phyloP scores from a whole-genome alignment of 2,329 filamentous ascomycete species.

The Diaporthe humulicola region DNA sequence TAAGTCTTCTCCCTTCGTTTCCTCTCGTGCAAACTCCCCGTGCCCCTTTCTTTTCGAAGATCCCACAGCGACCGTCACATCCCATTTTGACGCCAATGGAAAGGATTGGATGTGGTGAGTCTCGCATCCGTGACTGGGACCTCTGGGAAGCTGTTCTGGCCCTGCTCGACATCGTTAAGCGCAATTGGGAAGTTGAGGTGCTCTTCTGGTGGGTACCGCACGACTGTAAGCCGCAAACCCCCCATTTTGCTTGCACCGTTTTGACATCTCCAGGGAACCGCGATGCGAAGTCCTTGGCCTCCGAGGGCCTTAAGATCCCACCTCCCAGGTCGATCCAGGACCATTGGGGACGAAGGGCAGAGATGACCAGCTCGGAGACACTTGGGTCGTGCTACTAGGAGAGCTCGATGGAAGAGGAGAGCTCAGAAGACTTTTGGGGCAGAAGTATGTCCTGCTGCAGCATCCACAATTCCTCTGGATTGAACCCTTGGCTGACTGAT shows the following conservation, averaged over 20 bases:
- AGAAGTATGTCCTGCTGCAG: not conserved
- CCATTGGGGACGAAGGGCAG: not conserved
- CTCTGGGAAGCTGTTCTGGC: not conserved
- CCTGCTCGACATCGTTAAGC: not conserved
- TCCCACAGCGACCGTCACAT: not conserved
- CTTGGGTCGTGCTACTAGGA: not conserved
- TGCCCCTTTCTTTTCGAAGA: no score
- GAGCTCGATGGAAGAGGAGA: not conserved
- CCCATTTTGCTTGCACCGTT: not conserved
- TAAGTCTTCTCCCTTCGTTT: not conserved
- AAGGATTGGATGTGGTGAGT: not conserved
- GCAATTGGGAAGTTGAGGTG: conserved; percentile 3
- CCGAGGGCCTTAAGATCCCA: not conserved
- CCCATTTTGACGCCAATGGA: not conserved
- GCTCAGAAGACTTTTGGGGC: not conserved
- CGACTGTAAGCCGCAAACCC: not conserved
- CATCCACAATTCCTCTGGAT: no score
- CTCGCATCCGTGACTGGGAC: conserved; percentile 19
- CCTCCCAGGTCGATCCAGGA: not conserved
- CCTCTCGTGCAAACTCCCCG: rapidly evolving
- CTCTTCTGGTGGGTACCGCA: conserved; percentile 30
- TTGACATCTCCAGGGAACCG: not conserved
- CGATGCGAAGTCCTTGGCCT: not conserved
- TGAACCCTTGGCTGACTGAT: not conserved
- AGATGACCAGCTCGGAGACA: not conserved